phyloP scores from a whole-genome alignment of 495 filamentous ascomycete genomes.

The Hypoxylon cercidicola region DNA sequence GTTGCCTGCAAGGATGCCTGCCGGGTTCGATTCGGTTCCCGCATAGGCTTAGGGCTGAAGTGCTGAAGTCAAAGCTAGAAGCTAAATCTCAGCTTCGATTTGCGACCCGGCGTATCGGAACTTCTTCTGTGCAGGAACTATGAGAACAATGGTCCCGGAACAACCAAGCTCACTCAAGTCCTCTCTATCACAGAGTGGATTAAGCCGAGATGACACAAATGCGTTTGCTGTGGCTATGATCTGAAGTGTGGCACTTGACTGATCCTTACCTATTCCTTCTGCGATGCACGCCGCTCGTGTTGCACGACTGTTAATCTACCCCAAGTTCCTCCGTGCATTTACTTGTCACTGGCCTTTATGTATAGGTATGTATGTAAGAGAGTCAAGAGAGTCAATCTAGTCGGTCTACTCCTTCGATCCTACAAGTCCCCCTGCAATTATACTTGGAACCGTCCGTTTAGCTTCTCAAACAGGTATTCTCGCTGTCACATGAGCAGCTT shows the following conservation, averaged over 20 bases:
- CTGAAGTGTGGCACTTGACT: constrained; percentile 40
- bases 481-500: neutral
- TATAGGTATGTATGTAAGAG: constrained; percentile 2
- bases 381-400: neutral
- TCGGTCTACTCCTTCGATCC: neutral
- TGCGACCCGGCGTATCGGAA: too few species aligned
- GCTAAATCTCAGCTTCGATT: too few species aligned
- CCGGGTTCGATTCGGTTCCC: too few species aligned
- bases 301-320: neutral
- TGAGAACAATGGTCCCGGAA: too few species aligned
- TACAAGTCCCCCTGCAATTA: constrained; percentile 4
- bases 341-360: neutral
- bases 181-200: too few species aligned
- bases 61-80: too few species aligned
- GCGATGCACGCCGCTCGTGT: neutral
- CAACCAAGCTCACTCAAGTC: too few species aligned
- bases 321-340: neutral
- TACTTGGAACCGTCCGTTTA: too few species aligned
- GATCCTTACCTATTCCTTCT: neutral
- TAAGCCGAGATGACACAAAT: neutral
- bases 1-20: too few species aligned
- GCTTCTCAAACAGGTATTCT: too few species aligned
- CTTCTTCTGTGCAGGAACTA: too few species aligned
- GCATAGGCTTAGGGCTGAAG: too few species aligned
- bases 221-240: constrained; percentile 8